Conservation (phyloP, 2,329 filamentous ascomycete genomes). For the Botrytis fabae region DNA sequence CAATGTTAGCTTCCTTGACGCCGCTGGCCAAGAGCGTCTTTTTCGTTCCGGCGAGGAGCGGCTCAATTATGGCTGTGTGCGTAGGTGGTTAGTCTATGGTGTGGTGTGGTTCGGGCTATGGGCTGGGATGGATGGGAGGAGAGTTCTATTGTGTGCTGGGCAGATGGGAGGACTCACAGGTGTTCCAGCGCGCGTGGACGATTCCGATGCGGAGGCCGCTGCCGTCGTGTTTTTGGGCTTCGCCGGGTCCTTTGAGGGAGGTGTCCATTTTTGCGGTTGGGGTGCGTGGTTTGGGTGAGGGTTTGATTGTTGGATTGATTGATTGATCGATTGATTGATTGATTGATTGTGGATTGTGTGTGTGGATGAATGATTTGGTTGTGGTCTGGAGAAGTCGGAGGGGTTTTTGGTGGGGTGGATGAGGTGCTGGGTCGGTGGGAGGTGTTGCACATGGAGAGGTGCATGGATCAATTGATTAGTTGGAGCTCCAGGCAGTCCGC, state of each 20-base stretch:
- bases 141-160: neutral
- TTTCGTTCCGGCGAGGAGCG: constrained; percentile 78
- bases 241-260: constrained; percentile 59
- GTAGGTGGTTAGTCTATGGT: constrained; percentile 20
- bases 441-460: neutral
- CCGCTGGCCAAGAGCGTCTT: constrained; percentile 75
- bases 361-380: constrained; percentile 3
- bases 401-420: constrained; percentile 9
- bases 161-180: constrained; percentile 29
- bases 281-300: neutral
- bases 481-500: neutral
- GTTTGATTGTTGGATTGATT: neutral
- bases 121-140: neutral
- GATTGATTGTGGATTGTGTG: neutral
- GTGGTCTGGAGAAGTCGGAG: constrained; percentile 23
- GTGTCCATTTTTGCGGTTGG: constrained; percentile 31
- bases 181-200: constrained; percentile 94
- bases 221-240: constrained; percentile 63
- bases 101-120: neutral
- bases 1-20: constrained; percentile 84
- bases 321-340: neutral
- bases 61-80: constrained; percentile 69
- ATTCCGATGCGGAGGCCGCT: constrained; percentile 85
- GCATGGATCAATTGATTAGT: neutral
- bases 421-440: neutral